phyloP scores from a whole-genome alignment of 129 eudicot species.

The Tagetes erecta region DNA sequence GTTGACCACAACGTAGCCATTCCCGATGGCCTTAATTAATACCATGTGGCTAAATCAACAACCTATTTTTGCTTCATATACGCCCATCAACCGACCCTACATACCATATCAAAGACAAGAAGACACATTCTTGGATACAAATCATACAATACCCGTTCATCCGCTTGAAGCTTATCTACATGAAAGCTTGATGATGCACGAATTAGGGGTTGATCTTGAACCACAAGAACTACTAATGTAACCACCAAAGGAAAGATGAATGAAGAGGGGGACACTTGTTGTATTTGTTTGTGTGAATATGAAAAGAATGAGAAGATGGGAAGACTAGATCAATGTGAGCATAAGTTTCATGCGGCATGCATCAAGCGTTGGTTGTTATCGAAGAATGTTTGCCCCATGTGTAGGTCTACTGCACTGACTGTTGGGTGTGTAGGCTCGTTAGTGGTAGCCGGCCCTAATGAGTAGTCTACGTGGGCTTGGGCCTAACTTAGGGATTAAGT shows the following conservation, averaged over 20 bases:
- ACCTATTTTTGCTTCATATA: background rate
- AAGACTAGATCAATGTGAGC: background rate
- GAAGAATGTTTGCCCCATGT: constrained; percentile 8
- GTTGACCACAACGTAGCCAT: background rate
- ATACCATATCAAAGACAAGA: background rate
- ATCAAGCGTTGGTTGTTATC: constrained; percentile 2
- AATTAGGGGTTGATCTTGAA: background rate
- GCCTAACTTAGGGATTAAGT: no score
- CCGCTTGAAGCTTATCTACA: background rate
- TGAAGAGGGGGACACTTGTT: background rate
- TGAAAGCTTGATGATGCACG: background rate
- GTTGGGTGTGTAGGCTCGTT: no score
- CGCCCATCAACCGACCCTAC: background rate
- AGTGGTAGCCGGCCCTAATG: no score
- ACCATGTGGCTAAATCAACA: background rate
- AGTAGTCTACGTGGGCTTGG: no score
- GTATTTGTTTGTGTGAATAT: background rate
- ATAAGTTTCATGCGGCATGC: constrained; percentile 2
- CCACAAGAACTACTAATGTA: background rate
- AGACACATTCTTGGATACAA: background rate
- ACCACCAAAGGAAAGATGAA: background rate
- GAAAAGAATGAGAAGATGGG: background rate
- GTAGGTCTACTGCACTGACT: background rate
- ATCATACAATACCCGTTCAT: background rate
- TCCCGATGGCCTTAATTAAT: background rate